Conservation (phyloP, 768 basidiomycete genomes). For the Leccinum imitatum region DNA sequence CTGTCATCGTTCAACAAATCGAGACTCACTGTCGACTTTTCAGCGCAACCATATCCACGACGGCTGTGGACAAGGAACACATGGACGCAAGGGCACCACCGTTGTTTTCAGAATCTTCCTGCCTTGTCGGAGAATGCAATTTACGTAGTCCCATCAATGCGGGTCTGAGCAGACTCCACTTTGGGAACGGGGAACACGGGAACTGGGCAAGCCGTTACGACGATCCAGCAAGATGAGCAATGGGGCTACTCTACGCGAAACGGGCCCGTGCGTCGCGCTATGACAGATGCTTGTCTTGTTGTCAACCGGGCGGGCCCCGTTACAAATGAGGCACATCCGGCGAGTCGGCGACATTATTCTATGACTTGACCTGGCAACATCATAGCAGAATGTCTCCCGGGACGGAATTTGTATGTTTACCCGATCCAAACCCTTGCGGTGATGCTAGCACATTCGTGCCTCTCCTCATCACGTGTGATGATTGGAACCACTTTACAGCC, state of each 20-base stretch:
- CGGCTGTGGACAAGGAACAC: too few species aligned
- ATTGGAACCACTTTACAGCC: not conserved
- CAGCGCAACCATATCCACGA: not conserved
- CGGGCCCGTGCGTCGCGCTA: not conserved
- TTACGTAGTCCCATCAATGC: not conserved
- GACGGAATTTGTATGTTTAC: not conserved
- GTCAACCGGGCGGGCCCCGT: not conserved
- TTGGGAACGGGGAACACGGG: not conserved
- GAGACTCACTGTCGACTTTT: not conserved
- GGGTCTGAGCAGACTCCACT: not conserved
- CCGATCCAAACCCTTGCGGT: not conserved
- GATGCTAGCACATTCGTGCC: not conserved
- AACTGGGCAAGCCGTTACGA: not conserved
- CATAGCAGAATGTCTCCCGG: not conserved
- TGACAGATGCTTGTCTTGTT: not conserved
- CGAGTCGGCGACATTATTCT: not conserved
- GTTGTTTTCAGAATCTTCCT: not conserved
- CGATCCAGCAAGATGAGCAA: not conserved
- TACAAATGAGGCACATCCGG: not conserved
- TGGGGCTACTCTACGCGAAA: not conserved
- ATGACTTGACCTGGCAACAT: not conserved
- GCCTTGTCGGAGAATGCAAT: not conserved
- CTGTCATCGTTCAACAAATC: not conserved
- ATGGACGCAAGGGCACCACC: not conserved
- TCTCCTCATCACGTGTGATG: not conserved